Evolutionary conservation across 2,329 filamentous ascomycete genomes (phyloP).

Genomic region (Fusarium sp.): DNA sequence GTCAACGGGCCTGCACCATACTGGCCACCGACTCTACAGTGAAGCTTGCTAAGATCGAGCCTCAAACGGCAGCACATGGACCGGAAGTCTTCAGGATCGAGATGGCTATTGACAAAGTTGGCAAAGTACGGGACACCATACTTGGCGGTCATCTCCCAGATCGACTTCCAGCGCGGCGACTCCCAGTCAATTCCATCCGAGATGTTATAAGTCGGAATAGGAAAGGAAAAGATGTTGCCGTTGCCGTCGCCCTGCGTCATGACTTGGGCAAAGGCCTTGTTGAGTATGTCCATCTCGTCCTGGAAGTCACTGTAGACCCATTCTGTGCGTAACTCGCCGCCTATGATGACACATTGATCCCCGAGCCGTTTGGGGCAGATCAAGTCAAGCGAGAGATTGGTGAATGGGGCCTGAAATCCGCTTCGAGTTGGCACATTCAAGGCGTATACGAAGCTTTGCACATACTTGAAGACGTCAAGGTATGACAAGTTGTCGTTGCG

Average conservation of each 20-base stretch:
- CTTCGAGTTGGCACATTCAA: slow-evolving; percentile 41
- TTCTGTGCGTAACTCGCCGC: slow-evolving; percentile 23
- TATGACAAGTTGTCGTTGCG: slow-evolving; percentile 34
- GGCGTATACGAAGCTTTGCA: slow-evolving; percentile 41
- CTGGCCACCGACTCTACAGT: slow-evolving; percentile 37
- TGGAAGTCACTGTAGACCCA: slow-evolving; percentile 40
- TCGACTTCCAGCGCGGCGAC: slow-evolving; percentile 35
- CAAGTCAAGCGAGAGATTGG: slow-evolving; percentile 37
- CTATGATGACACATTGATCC: slow-evolving; percentile 32
- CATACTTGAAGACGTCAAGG: slow-evolving; percentile 37
- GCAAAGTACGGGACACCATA: slow-evolving; percentile 41
- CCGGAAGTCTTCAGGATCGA: slow-evolving; percentile 39
- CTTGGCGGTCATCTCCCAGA: slow-evolving; percentile 43
- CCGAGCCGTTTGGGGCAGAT: slow-evolving; percentile 33
- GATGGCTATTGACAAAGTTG: slow-evolving; percentile 41
- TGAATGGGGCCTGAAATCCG: slow-evolving; percentile 40
- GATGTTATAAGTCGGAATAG: slow-evolving; percentile 39
- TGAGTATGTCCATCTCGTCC: slow-evolving; percentile 41
- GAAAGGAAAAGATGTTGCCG: slow-evolving; percentile 40
- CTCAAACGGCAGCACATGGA: slow-evolving; percentile 41
- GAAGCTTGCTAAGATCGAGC: slow-evolving; percentile 38
- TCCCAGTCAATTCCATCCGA: slow-evolving; percentile 40
- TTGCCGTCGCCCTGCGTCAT: slow-evolving; percentile 42
- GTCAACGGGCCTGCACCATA: slow-evolving; percentile 39
- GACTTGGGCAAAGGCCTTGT: slow-evolving; percentile 40